These are phyloP conservation scores for Cordyceps cateniannulata DNA, from an alignment of 2,329 filamentous ascomycete genomes.

Conservation along the genomic window DNA sequence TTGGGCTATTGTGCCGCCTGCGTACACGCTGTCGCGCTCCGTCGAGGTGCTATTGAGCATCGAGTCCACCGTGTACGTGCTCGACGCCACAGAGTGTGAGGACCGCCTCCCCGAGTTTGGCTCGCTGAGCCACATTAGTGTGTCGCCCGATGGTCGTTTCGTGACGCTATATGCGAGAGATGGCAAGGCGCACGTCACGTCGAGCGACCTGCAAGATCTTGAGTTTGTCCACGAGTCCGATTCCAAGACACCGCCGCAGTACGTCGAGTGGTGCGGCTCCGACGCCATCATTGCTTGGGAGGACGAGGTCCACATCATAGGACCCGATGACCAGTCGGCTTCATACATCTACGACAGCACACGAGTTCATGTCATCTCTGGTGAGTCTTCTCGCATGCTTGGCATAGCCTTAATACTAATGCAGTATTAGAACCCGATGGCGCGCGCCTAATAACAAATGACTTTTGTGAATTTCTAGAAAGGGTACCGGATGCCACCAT, in stretches of 20 bases:
- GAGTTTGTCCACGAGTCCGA: slow-evolving; percentile 87
- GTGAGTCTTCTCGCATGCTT: slow-evolving; percentile 29
- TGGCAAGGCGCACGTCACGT: slow-evolving; percentile 86
- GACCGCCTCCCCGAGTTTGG: slow-evolving; percentile 88
- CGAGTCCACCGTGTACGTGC: slow-evolving; percentile 72
- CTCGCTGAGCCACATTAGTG: slow-evolving; percentile 82
- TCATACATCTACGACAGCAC: slow-evolving; percentile 86
- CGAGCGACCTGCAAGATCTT: slow-evolving; percentile 88
- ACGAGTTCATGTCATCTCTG: slow-evolving; percentile 80
- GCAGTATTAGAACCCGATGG: slow-evolving; percentile 61
- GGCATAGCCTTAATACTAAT: slow-evolving; percentile 12
- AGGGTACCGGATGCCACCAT: slow-evolving; percentile 82
- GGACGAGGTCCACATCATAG: slow-evolving; percentile 91
- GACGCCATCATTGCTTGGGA: slow-evolving; percentile 96
- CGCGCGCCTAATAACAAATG: slow-evolving; percentile 83
- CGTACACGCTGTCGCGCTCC: slow-evolving; percentile 81
- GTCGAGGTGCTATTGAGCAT: slow-evolving; percentile 90
- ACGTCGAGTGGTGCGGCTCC: slow-evolving; percentile 93
- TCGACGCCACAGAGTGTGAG: slow-evolving; percentile 85
- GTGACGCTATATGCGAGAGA: slow-evolving; percentile 81
- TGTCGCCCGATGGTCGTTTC: slow-evolving; percentile 86
- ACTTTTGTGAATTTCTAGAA: slow-evolving; percentile 96
- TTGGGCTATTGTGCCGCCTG: slow-evolving; percentile 84
- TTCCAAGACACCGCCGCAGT: slow-evolving; percentile 76
- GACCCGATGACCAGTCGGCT: slow-evolving; percentile 68